Conservation (phyloP, 192 early-diverging fungal species). For the Backusella tarrabulga region DNA sequence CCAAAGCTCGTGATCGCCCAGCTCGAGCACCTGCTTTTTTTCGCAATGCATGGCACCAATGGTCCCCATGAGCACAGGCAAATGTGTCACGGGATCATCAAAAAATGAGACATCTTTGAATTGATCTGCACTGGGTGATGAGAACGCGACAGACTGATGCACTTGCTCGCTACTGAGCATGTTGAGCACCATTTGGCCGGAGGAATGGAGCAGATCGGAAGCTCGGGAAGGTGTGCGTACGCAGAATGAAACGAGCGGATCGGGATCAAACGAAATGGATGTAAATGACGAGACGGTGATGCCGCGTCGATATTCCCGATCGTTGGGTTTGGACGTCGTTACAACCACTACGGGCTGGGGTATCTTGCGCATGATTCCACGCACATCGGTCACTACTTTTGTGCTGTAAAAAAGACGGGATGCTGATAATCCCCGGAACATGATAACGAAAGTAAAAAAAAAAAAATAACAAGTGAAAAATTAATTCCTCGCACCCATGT, state of each 20-base stretch:
- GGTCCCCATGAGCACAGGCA: constrained; percentile 56
- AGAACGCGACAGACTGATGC: constrained; percentile 55
- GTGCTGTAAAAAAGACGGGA: neutral
- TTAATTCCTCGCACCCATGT: neutral
- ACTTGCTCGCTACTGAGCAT: constrained; percentile 57
- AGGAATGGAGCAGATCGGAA: constrained; percentile 48
- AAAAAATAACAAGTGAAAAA: neutral
- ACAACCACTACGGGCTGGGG: constrained; percentile 61
- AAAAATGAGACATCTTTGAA: constrained; percentile 44
- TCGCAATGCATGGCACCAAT: constrained; percentile 61
- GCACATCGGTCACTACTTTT: constrained; percentile 30
- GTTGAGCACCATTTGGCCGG: constrained; percentile 57
- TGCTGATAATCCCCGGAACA: neutral
- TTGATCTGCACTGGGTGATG: constrained; percentile 51
- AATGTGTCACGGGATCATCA: constrained; percentile 40
- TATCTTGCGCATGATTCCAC: constrained; percentile 58
- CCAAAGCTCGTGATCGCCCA: constrained; percentile 69
- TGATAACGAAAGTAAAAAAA: neutral
- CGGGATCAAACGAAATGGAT: constrained; percentile 58
- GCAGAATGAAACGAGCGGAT: constrained; percentile 59
- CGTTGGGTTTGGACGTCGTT: constrained; percentile 36
- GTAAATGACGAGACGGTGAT: constrained; percentile 69
- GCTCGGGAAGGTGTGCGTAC: constrained; percentile 62
- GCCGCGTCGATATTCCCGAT: constrained; percentile 46
- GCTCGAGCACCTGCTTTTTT: constrained; percentile 38